Conservation (phyloP, 495 filamentous ascomycete species). For the Tuber indicum region DNA sequence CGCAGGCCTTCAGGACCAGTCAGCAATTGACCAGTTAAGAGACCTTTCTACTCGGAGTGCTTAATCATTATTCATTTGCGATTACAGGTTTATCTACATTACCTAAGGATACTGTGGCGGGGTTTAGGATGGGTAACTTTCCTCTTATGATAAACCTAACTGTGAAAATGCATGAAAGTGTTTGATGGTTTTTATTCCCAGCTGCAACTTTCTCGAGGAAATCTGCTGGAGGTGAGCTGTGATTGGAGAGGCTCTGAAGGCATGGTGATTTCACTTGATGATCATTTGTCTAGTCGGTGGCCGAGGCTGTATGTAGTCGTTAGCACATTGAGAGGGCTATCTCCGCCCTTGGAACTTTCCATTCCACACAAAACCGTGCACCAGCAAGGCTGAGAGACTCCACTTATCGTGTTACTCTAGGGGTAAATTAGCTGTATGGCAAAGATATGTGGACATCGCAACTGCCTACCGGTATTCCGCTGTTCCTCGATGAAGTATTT, state of each 20-base stretch:
- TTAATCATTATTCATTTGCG: not conserved
- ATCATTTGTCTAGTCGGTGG: not conserved
- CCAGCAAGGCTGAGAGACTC: not conserved
- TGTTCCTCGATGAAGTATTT: not conserved
- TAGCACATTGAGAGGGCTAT: not conserved
- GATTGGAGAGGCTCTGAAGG: not conserved
- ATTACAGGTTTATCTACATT: not conserved
- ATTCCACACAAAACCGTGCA: not conserved
- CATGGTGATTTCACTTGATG: slow-evolving; percentile 28
- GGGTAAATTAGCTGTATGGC: not conserved
- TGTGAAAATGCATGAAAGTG: not conserved
- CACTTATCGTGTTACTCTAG: not conserved
- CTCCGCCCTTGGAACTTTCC: not conserved
- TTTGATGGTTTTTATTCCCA: not conserved
- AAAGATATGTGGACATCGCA: not conserved
- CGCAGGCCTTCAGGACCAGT: slow-evolving; percentile 49
- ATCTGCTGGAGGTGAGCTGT: not conserved
- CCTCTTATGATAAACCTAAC: not conserved
- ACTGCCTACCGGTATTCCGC: not conserved
- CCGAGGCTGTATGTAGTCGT: not conserved
- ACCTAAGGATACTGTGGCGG: not conserved
- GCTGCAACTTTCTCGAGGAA: not conserved
- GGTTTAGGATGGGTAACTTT: not conserved
- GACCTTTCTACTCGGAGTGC: not conserved
- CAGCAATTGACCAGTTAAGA: slow-evolving; percentile 44